Base-by-base conservation (phyloP, 768 basidiomycete species). In the Phanerochaete carnosa region DNA sequence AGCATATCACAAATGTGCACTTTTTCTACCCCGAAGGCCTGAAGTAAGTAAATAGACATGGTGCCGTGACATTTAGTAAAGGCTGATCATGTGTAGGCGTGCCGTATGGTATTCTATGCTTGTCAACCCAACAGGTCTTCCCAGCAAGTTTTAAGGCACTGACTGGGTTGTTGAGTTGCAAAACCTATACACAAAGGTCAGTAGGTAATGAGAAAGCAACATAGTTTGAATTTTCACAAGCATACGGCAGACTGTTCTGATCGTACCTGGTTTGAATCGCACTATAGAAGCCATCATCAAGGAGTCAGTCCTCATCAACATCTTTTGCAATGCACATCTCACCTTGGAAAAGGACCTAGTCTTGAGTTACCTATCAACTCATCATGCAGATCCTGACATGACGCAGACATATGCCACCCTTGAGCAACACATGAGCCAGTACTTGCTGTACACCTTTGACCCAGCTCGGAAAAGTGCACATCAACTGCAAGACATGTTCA, bases 111-210 rank as follows among this genome's bases (percentile, higher is more conserved):
- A 62, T 39, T 70, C 71, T 39, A 62, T 67, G 1, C 76, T 28
- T 16, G 50, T 69, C 4, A 81, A 80, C 58, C 78, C 74, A 0
- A 77, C 70, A 0, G 77, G 78, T 0, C 67, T 69, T 33, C 51
- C 58, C 8, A 65, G 68, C 2, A 59, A 61, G 0, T 81, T 73
- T 37, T 62, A 70, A 1, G 72, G 67, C 0, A 65, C 78, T 2
- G 79, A 80, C 52, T 80, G 77, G 78, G 54, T 72, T 8, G 65
- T 77, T 1, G 77, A 82, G 59, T 66, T 74, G 2, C 74, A 79
- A 30, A 80, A 81, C 58, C 69, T 79, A 1, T 78, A 73, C n/a
- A 78, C 70, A 5, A 81, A 80, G 67, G 77, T 77, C 7, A 7
- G 25, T 53, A 7, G 12, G 13, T 28, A 6, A 47, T 28, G 8